Base-by-base conservation (phyloP, 345 rosid genomes). In the Geranium brycei region DNA sequence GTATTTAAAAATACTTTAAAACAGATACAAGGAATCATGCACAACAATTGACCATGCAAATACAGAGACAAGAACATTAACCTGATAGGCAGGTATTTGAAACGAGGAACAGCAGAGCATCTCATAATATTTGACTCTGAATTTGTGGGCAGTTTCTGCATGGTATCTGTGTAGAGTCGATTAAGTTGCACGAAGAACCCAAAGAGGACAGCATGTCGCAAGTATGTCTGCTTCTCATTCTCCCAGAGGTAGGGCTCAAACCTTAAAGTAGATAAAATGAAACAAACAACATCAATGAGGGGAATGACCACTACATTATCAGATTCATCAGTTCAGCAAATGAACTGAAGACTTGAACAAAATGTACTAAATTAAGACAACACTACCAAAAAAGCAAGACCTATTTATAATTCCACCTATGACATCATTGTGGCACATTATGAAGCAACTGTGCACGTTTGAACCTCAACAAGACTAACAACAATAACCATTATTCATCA, bases 21-120 rank as follows among this genome's bases (percentile, higher is more conserved):
- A 57, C 47, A 23, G 51, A 70, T 47, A 65, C n/a, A 30, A 0
- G 23, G 1, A 8, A 2, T 30, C 5, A 31, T 11, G 47, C 17
- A 32, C 19, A 51, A 51, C 18, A 28, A 31, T 3, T 15, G 7
- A 19, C 55, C 57, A 3, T 0, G 47, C 41, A 16, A 17, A 38
- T 59, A 67, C 64, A 32, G 51, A 53, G 63, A 64, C 60, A 32
- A 65, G 70, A 51, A 66, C 31, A 66, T 63, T 64, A 60, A 89
- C 98, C 98, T 88, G 78, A 90, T 93, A 60, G 99, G 97, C 71
- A 93, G 92, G 80, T 91, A 93, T 67, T 91, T 88, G 82, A 93
- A 93, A 67, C 97, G 95, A 56, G 99, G 97, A 70, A 88, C 92
- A 17, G 83, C 75, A 66, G 89, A 91, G 75, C 95, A 93, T 80